These are phyloP conservation scores for Blastobotrys arbuscula DNA, from an alignment of 1,139 yeast genomes.

Conservation along the genomic window DNA sequence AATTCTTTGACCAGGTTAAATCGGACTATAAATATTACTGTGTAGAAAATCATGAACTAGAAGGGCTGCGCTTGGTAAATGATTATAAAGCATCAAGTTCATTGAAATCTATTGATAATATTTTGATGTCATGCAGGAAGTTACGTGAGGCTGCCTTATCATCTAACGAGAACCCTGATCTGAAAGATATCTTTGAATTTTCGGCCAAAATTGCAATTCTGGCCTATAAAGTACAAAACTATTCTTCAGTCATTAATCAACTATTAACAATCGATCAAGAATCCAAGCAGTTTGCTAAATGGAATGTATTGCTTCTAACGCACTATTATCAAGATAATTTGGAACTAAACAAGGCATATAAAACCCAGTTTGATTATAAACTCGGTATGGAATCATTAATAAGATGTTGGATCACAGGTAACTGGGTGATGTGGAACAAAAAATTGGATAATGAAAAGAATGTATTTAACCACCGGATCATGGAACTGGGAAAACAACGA, in stretches of 20 bases:
- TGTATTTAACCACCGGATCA: conserved; percentile 12
- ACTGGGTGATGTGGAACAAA: conserved; percentile 18
- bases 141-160: conserved; percentile 22
- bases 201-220: conserved; percentile 20
- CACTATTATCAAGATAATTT: conserved; percentile 16
- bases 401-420: conserved; percentile 15
- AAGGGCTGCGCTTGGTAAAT: conserved; percentile 6
- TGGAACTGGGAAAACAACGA: conserved; percentile 9
- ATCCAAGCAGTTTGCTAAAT: conserved; percentile 10
- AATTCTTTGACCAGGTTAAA: conserved; percentile 16
- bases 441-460: conserved; percentile 8
- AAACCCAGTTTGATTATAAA: conserved; percentile 9
- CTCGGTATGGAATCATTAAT: conserved; percentile 13
- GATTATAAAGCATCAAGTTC: conserved; percentile 1
- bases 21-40: conserved; percentile 10
- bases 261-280: conserved; percentile 12
- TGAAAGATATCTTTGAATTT: conserved; percentile 11
- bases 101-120: conserved; percentile 12
- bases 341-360: conserved; percentile 17
- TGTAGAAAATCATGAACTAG: neutral
- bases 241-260: conserved; percentile 18
- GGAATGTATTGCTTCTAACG: conserved; percentile 19
- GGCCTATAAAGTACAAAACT: conserved; percentile 17
- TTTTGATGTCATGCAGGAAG: conserved; percentile 21
- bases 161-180: conserved; percentile 13